Evolutionary conservation across 139 green algal species (phyloP).

Genomic region (Choricystis sp.): DNA sequence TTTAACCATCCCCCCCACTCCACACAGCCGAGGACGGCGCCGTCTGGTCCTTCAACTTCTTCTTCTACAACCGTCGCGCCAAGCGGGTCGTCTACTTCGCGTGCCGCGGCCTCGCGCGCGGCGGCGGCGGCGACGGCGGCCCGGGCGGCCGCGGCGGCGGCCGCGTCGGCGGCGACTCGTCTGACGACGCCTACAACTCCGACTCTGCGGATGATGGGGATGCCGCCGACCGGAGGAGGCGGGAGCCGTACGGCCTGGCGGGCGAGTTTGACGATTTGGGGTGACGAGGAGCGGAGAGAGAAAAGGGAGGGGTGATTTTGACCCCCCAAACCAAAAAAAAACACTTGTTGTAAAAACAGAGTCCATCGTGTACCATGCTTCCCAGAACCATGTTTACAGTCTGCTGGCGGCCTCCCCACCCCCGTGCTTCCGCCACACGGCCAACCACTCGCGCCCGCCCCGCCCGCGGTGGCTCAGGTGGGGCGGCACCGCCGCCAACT

Average conservation of each 20-base stretch:
- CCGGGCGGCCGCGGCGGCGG: not conserved
- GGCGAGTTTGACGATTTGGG: not conserved
- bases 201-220: not conserved
- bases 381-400: too few relatives aligned
- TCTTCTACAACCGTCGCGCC: constrained; percentile 96
- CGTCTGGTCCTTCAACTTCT: constrained; percentile 95
- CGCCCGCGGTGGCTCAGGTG: constrained; percentile 20
- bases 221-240: not conserved
- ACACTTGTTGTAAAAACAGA: too few relatives aligned
- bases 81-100: constrained; percentile 29
- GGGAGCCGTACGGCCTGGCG: not conserved
- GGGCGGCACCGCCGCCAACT: constrained; percentile 13
- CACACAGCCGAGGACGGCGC: constrained; percentile 55
- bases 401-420: too few relatives aligned
- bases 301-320: too few relatives aligned
- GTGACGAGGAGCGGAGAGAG: too few relatives aligned
- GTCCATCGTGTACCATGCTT: too few relatives aligned
- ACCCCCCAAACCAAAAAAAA: too few relatives aligned
- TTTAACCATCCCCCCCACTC: not conserved
- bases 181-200: not conserved
- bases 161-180: not conserved
- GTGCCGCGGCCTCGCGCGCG: constrained; percentile 14
- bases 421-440: constrained; percentile 13
- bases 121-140: not conserved
- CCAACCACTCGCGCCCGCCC: constrained; percentile 24